Evolutionary conservation across 768 basidiomycete species (phyloP).

Genomic region (Hygrophoropsis aurantiaca): DNA sequence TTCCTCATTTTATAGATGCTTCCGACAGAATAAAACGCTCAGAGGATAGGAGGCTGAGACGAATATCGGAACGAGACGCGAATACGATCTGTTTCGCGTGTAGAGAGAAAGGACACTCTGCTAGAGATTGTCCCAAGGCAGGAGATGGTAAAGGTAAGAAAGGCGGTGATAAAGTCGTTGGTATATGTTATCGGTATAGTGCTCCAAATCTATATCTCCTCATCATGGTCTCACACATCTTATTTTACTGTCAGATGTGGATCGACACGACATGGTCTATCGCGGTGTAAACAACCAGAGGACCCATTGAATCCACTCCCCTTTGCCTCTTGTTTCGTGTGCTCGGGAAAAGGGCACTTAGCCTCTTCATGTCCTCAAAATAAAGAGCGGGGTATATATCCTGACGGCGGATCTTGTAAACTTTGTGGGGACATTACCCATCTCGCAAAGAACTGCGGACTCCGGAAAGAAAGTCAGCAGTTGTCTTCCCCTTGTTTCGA

Average conservation of each 20-base stretch:
- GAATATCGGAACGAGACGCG: conserved; percentile 55
- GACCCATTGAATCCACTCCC: conserved; percentile 72
- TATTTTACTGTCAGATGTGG: conserved; percentile 60
- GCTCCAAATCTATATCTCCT: too few relatives aligned
- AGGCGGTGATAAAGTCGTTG: conserved; percentile 35
- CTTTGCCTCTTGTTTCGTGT: conserved; percentile 91
- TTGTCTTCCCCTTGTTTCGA: not conserved
- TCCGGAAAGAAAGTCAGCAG: conserved; percentile 55
- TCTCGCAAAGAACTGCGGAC: conserved; percentile 78
- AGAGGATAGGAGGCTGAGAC: conserved; percentile 65
- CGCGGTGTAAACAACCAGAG: conserved; percentile 68
- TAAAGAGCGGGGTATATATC: conserved; percentile 78
- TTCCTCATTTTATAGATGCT: conserved; percentile 12
- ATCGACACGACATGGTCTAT: conserved; percentile 73
- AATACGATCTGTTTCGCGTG: conserved; percentile 84
- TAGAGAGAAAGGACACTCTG: conserved; percentile 79
- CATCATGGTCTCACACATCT: too few relatives aligned
- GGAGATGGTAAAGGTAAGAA: conserved; percentile 24
- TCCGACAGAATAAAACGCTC: conserved; percentile 30
- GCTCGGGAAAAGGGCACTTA: conserved; percentile 80
- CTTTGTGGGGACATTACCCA: conserved; percentile 85
- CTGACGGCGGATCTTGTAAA: conserved; percentile 89
- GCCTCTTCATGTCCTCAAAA: conserved; percentile 84
- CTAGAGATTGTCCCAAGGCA: conserved; percentile 71
- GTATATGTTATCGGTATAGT: conserved; percentile 76